phyloP scores from a whole-genome alignment of 768 basidiomycete genomes.

The Pleurotus eryngii region DNA sequence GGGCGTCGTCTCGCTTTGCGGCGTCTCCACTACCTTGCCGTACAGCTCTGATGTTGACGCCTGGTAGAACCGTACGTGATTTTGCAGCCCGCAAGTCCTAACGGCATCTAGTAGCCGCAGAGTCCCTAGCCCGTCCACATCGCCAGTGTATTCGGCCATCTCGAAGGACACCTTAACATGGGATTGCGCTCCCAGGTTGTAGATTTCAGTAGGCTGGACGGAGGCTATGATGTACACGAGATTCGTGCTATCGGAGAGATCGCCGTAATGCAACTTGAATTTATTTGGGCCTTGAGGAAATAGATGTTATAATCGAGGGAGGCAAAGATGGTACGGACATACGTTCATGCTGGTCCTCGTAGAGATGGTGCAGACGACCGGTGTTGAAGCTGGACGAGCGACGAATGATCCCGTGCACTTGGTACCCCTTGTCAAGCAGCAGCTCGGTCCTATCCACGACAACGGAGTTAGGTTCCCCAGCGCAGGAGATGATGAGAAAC shows the following conservation, averaged over 20 bases:
- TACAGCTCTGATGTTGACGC: slow-evolving; percentile 97
- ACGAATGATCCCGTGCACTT: slow-evolving; percentile 94
- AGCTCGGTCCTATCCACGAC: slow-evolving; percentile 63
- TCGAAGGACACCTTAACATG: slow-evolving; percentile 99
- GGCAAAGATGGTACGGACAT: slow-evolving; percentile 24
- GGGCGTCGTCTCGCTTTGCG: slow-evolving; percentile 93
- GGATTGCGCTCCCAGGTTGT: slow-evolving; percentile 96
- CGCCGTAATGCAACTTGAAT: slow-evolving; percentile 87
- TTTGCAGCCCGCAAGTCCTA: slow-evolving; percentile 91
- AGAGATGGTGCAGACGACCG: slow-evolving; percentile 89
- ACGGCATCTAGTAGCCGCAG: slow-evolving; percentile 94
- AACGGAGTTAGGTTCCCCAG: too few species aligned
- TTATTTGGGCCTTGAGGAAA: slow-evolving; percentile 57
- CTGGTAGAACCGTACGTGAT: slow-evolving; percentile 94
- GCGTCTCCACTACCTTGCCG: slow-evolving; percentile 94
- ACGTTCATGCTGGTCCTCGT: slow-evolving; percentile 92
- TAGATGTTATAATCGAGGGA: slow-evolving; percentile 4
- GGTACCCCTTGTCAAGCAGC: slow-evolving; percentile 81
- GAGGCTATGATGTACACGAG: slow-evolving; percentile 95
- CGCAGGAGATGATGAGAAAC: too few species aligned
- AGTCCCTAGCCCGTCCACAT: slow-evolving; percentile 94
- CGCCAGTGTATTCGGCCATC: slow-evolving; percentile 98
- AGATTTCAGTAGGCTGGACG: slow-evolving; percentile 93
- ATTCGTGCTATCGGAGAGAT: slow-evolving; percentile 94
- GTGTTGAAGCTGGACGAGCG: slow-evolving; percentile 99